Evolutionary conservation across 2,329 filamentous ascomycete genomes (phyloP).

Genomic region (Coniochaeta sp.): DNA sequence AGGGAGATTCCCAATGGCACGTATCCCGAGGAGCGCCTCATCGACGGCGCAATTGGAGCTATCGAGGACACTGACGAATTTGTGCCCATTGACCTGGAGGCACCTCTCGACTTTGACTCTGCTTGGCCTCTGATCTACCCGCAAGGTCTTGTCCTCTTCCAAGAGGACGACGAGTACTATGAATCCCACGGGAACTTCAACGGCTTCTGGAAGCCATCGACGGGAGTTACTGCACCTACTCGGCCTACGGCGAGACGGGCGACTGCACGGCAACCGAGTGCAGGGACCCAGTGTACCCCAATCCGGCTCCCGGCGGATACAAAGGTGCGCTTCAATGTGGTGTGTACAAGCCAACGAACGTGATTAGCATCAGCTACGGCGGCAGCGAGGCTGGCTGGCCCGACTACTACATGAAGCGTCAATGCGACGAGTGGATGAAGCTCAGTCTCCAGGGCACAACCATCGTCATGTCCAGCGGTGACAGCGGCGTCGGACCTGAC

Average conservation of each 20-base stretch:
- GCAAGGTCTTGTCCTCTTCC: slow-evolving; percentile 29
- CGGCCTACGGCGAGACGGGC: slow-evolving; percentile 39
- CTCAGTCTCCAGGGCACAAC: slow-evolving; percentile 42
- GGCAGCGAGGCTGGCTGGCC: slow-evolving; percentile 47
- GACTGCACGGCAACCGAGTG: slow-evolving; percentile 26
- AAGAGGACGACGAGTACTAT: slow-evolving; percentile 35
- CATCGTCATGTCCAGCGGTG: slow-evolving; percentile 40
- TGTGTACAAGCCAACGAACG: slow-evolving; percentile 42
- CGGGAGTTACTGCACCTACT: slow-evolving; percentile 41
- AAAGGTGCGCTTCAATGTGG: slow-evolving; percentile 31
- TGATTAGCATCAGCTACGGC: slow-evolving; percentile 50
- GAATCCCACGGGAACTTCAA: slow-evolving; percentile 15
- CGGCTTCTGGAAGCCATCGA: slow-evolving; percentile 31
- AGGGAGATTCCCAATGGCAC: slow-evolving; percentile 22
- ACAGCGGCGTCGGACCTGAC: slow-evolving; percentile 36
- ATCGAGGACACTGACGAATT: slow-evolving; percentile 8
- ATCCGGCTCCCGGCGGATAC: slow-evolving; percentile 37
- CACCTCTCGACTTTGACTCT: slow-evolving; percentile 28
- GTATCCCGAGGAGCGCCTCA: slow-evolving; percentile 20
- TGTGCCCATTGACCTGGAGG: slow-evolving; percentile 21
- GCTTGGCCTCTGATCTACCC: slow-evolving; percentile 31
- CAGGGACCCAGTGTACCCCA: slow-evolving; percentile 42
- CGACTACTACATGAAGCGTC: slow-evolving; percentile 42
- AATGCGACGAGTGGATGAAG: slow-evolving; percentile 46
- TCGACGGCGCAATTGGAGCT: slow-evolving; percentile 22